Evolutionary conservation across 805 yeast species (phyloP).

Genomic region (Lachancea fermentati): DNA sequence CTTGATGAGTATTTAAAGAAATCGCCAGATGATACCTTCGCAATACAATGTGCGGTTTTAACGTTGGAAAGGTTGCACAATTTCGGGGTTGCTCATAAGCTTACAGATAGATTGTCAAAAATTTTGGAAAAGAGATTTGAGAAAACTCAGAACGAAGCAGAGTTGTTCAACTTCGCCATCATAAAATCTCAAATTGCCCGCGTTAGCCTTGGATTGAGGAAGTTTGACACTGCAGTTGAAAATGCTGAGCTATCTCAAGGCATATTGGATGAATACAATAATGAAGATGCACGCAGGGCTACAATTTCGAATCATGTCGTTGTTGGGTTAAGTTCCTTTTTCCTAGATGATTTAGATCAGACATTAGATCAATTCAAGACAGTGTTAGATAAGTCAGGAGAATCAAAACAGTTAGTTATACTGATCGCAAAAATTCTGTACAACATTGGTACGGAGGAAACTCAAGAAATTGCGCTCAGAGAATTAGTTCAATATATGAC

Average conservation of each 20-base stretch:
- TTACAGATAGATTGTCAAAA: slow-evolving; percentile 42
- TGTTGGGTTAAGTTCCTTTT: slow-evolving; percentile 68
- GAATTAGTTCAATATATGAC: slow-evolving; percentile 67
- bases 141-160: slow-evolving; percentile 41
- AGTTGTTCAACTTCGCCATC: slow-evolving; percentile 46
- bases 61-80: slow-evolving; percentile 67
- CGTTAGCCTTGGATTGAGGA: slow-evolving; percentile 52
- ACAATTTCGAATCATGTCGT: slow-evolving; percentile 58
- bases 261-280: slow-evolving; percentile 39
- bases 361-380: slow-evolving; percentile 63
- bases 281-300: slow-evolving; percentile 28
- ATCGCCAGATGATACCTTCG: slow-evolving; percentile 52
- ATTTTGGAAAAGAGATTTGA: slow-evolving; percentile 55
- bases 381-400: slow-evolving; percentile 52
- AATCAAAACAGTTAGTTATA: slow-evolving; percentile 61
- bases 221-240: slow-evolving; percentile 56
- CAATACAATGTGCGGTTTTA: slow-evolving; percentile 48
- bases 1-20: slow-evolving; percentile 58
- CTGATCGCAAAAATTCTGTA: slow-evolving; percentile 74
- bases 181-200: slow-evolving; percentile 72
- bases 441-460: slow-evolving; percentile 68
- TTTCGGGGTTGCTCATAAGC: slow-evolving; percentile 46
- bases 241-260: slow-evolving; percentile 52
- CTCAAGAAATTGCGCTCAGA: slow-evolving; percentile 78
- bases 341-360: slow-evolving; percentile 52